Evolutionary conservation across 1,139 yeast genomes (phyloP), one percentile per base, ranked within the genome.

Genomic region (Blastobotrys apis): DNA sequence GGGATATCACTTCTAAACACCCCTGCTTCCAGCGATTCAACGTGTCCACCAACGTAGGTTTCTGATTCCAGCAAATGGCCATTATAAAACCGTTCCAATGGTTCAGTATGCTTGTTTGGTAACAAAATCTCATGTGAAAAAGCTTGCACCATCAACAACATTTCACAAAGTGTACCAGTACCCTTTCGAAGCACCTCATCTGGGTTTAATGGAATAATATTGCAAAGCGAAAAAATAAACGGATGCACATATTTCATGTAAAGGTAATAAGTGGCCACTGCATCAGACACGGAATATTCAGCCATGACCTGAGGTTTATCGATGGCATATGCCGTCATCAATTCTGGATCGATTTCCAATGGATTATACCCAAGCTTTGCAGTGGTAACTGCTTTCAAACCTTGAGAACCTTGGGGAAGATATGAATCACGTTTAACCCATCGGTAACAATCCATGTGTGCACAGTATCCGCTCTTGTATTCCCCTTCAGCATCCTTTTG

Each of bases 401-500:
- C 98, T 64, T 94, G 98, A 1, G 97, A 85, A 37, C 99, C 99
- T 63, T 94, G 99, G 0, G 99, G 99, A 43, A 94, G 71, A 63
- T 94, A 94, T 3, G 95, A 85, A 63, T 94, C 99, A 69, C 99
- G 80, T 61, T 94, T 88, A n/a, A 94, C 99, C 99, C 99, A 94
- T 55, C 97, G 70, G 64, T 71, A 94, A 65, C 97, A 92, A 67
- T 94, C 99, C 97, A 94, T 88, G 62, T 94, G 99, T 1, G 80
- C 85, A 70, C 98, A 92, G 57, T 88, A 83, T 6, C 87, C 77
- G 9, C 97, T 87, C 63, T 90, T 90, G 65, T 90, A 94, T 63
- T 90, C 97, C 31, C 86, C 96, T 57, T 90, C 97, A 30, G 53
- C 53, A 63, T 94, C 97, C 45, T 80, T 80, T 5, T 88, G 86